These are phyloP conservation scores for Eucalyptus dawsonii DNA, from an alignment of 345 rosid genomes.

Conservation along the genomic window DNA sequence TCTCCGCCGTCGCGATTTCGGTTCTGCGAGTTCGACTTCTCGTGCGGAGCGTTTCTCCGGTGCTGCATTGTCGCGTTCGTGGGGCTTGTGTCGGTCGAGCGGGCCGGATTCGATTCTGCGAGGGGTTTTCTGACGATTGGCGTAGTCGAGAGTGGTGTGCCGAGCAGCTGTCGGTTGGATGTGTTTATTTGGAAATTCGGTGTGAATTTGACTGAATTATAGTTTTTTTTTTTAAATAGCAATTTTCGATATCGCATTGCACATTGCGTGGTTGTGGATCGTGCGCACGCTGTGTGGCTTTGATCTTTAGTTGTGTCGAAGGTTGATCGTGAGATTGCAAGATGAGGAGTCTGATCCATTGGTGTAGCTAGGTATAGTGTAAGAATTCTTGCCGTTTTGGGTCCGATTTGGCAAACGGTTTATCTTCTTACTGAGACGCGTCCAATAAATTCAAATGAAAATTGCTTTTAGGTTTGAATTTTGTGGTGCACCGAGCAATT, in stretches of 20 bases:
- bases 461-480: neutral
- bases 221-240: neutral
- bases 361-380: neutral
- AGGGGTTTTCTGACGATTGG: neutral
- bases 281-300: neutral
- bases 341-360: neutral
- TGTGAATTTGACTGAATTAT: neutral
- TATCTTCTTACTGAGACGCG: neutral
- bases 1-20: neutral
- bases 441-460: neutral
- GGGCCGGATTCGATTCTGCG: neutral
- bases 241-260: neutral
- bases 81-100: neutral
- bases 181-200: neutral
- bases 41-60: neutral
- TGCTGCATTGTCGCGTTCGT: neutral
- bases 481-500: neutral
- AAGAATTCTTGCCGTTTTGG: neutral
- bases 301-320: neutral
- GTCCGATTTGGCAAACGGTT: neutral
- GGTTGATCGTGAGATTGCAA: neutral
- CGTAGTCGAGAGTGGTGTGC: neutral
- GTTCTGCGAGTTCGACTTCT: neutral
- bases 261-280: neutral
- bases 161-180: neutral